phyloP scores from a whole-genome alignment of 2,329 filamentous ascomycete genomes.

The Paracoccidioides brasiliensis region DNA sequence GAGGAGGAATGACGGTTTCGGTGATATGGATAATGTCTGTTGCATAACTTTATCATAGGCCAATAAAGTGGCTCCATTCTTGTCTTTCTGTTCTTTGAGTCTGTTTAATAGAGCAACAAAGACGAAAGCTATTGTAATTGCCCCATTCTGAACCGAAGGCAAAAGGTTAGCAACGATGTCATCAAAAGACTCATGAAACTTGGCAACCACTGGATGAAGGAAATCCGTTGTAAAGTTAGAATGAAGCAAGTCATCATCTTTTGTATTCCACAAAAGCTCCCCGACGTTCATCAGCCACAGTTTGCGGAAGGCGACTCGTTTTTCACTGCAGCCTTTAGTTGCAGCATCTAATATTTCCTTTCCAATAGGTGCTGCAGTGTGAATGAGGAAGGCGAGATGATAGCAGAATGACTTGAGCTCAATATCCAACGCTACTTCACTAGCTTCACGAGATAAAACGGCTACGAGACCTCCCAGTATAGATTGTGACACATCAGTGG shows the following conservation, averaged over 20 bases:
- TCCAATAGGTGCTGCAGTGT: constrained; percentile 48
- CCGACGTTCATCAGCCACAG: constrained; percentile 68
- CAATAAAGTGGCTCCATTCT: constrained; percentile 33
- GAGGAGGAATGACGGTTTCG: constrained; percentile 77
- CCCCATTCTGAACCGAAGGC: constrained; percentile 64
- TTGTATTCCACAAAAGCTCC: constrained; percentile 51
- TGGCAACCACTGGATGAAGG: constrained; percentile 38
- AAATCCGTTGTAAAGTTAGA: constrained; percentile 33
- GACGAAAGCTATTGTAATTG: constrained; percentile 69
- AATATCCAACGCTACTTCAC: constrained; percentile 65
- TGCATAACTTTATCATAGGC: constrained; percentile 40
- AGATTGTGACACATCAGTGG: constrained; percentile 49
- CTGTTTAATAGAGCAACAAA: constrained; percentile 50
- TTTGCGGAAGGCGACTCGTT: constrained; percentile 62
- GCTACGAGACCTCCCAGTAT: constrained; percentile 53
- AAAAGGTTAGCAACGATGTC: constrained; percentile 69
- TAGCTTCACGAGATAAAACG: constrained; percentile 71
- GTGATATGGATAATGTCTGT: constrained; percentile 54
- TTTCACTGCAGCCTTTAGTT: constrained; percentile 72
- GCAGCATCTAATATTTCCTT: constrained; percentile 58
- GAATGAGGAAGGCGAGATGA: constrained; percentile 50
- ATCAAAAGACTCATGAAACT: constrained; percentile 51
- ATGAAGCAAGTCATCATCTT: constrained; percentile 35
- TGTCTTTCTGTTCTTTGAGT: constrained; percentile 40
- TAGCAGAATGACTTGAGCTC: constrained; percentile 60